These are phyloP conservation scores for Myriosclerotinia curreyana DNA, from an alignment of 2,329 filamentous ascomycete species.

Conservation along the genomic window DNA sequence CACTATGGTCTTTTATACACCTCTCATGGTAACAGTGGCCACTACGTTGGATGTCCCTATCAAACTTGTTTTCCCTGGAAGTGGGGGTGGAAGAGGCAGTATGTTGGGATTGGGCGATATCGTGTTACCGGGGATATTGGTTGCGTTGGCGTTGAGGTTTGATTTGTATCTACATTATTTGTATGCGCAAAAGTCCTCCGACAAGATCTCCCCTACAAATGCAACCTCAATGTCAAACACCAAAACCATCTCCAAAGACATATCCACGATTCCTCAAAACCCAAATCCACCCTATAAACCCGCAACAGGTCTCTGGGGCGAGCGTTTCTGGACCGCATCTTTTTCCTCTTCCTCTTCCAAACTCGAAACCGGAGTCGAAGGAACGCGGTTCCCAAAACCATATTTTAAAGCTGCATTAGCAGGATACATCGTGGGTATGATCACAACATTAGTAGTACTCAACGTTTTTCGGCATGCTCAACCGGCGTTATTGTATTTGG, in stretches of 20 bases:
- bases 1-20: constrained; percentile 84
- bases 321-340: constrained; percentile 68
- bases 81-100: constrained; percentile 57
- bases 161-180: constrained; percentile 84
- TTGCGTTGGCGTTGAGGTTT: constrained; percentile 84
- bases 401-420: constrained; percentile 78
- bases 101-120: constrained; percentile 96
- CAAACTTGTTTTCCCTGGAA: constrained; percentile 71
- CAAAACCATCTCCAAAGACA: constrained; percentile 19
- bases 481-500: constrained; percentile 87
- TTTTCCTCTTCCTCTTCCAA: not conserved
- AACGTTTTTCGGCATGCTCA: constrained; percentile 77
- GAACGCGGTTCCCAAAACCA: constrained; percentile 65
- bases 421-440: constrained; percentile 77
- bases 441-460: constrained; percentile 73
- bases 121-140: constrained; percentile 85
- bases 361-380: constrained; percentile 21
- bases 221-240: not conserved
- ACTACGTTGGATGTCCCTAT: constrained; percentile 88
- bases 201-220: constrained; percentile 7
- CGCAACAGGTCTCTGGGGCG: constrained; percentile 74
- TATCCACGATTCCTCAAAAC: constrained; percentile 40
- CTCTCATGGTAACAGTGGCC: constrained; percentile 83
- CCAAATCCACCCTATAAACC: constrained; percentile 47
- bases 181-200: constrained; percentile 52